Conservation (phyloP, 805 yeast species). For the Metschnikowia matae region DNA sequence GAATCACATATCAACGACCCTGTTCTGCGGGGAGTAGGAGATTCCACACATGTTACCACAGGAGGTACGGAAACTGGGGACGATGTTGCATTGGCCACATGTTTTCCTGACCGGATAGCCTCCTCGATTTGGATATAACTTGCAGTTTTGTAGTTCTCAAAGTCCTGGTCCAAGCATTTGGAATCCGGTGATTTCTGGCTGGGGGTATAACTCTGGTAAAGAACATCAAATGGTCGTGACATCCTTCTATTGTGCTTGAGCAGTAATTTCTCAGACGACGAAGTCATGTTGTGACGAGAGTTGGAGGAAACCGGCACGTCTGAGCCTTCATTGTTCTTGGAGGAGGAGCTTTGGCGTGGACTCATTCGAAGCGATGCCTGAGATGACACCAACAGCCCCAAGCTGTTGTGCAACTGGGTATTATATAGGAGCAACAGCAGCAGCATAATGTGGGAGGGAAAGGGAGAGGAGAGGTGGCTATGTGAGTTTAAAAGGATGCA, state of each 20-base stretch:
- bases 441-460: background rate
- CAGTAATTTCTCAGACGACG: background rate
- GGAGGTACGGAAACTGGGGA: slow-evolving; percentile 4
- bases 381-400: slow-evolving; percentile 7
- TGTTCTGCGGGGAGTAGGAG: slow-evolving; percentile 14
- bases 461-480: background rate
- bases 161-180: background rate
- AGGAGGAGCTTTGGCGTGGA: background rate
- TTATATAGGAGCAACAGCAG: slow-evolving; percentile 13
- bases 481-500: background rate
- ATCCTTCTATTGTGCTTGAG: background rate
- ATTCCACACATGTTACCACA: slow-evolving; percentile 14
- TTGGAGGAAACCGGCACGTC: background rate
- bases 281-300: background rate
- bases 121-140: slow-evolving; percentile 16
- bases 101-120: slow-evolving; percentile 12
- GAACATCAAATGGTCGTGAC: slow-evolving; percentile 14
- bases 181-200: background rate
- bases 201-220: slow-evolving; percentile 10
- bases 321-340: background rate
- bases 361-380: slow-evolving; percentile 5
- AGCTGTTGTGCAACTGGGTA: slow-evolving; percentile 9
- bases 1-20: slow-evolving; percentile 28
- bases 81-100: background rate
- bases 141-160: slow-evolving; percentile 7